A percentile compares a stretch with the other conserved stretches of the same genome.
phyloP scores from a whole-genome alignment of 1,284 basidiomycete species.

The Vanrija humicola region DNA sequence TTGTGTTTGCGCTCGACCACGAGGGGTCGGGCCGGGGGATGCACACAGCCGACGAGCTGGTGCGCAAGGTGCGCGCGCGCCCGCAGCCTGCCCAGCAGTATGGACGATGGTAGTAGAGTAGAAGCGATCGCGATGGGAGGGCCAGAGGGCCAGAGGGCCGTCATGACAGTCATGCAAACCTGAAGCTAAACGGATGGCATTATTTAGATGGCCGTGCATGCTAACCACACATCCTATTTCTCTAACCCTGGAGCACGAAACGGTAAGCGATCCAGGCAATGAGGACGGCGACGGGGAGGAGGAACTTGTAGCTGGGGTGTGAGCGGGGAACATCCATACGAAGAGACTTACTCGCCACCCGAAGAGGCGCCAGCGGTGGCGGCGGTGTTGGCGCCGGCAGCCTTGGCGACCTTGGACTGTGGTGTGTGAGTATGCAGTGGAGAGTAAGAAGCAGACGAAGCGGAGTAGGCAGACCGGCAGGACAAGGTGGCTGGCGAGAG shows the following conservation, averaged over 20 bases:
- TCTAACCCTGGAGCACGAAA: slow-evolving; percentile 24
- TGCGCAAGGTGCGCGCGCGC: slow-evolving; percentile 21
- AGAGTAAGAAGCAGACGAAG: background rate
- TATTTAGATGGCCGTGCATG: slow-evolving; percentile 1
- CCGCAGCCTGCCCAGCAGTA: slow-evolving; percentile 27
- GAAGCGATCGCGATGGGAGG: background rate
- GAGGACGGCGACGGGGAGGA: slow-evolving; percentile 41
- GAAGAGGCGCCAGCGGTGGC: too few species aligned
- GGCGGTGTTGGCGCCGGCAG: too few species aligned
- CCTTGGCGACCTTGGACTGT: too few species aligned
- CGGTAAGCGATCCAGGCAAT: slow-evolving; percentile 46
- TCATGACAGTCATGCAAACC: background rate
- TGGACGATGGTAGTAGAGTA: slow-evolving; percentile 14
- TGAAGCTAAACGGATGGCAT: background rate
- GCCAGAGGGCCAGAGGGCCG: background rate
- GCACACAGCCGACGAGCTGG: slow-evolving; percentile 29
- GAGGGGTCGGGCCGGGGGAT: slow-evolving; percentile 29
- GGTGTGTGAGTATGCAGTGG: background rate
- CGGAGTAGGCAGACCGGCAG: too few species aligned
- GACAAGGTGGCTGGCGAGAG: too few species aligned
- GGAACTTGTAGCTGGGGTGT: slow-evolving; percentile 20
- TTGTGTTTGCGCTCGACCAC: slow-evolving; percentile 42
- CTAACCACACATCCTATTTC: background rate
- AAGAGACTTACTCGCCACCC: too few species aligned
- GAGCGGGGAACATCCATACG: background rate